These are phyloP conservation scores for Termitomyces sp. DNA, from an alignment of 768 basidiomycete species.

Conservation along the genomic window DNA sequence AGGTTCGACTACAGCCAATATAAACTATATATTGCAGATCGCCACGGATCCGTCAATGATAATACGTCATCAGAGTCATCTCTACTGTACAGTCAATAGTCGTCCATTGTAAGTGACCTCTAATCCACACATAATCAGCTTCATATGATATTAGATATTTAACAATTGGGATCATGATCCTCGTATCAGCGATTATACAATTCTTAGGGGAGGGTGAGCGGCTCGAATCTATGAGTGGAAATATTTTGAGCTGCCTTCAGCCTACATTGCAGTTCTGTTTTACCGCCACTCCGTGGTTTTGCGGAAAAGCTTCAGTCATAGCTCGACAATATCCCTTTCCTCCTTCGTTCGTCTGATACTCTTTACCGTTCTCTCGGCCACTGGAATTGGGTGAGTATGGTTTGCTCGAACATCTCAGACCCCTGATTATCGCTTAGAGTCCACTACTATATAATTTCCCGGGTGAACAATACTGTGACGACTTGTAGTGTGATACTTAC, in stretches of 20 bases:
- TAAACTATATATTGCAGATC: neutral
- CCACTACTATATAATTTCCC: neutral
- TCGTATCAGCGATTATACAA: neutral
- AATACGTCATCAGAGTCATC: neutral
- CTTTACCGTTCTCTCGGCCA: constrained; percentile 1
- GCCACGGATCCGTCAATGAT: neutral
- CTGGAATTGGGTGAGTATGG: constrained; percentile 1
- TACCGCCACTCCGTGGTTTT: neutral
- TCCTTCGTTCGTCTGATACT: constrained; percentile 1
- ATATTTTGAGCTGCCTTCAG: neutral
- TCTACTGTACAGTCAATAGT: neutral
- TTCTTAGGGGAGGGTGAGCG: neutral
- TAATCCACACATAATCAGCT: too few species aligned
- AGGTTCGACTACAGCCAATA: neutral
- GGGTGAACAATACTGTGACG: constrained; percentile 2
- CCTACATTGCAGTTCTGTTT: neutral
- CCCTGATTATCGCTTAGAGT: neutral
- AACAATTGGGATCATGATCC: neutral
- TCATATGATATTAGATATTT: neutral
- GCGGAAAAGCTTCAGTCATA: neutral
- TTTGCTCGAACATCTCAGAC: too few species aligned
- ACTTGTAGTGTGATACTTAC: constrained; percentile 2
- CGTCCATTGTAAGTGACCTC: neutral
- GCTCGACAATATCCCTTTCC: neutral
- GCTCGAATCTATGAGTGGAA: neutral